Conservation (phyloP, 352 stramenopile species). For the Phytophthora foliorum region DNA sequence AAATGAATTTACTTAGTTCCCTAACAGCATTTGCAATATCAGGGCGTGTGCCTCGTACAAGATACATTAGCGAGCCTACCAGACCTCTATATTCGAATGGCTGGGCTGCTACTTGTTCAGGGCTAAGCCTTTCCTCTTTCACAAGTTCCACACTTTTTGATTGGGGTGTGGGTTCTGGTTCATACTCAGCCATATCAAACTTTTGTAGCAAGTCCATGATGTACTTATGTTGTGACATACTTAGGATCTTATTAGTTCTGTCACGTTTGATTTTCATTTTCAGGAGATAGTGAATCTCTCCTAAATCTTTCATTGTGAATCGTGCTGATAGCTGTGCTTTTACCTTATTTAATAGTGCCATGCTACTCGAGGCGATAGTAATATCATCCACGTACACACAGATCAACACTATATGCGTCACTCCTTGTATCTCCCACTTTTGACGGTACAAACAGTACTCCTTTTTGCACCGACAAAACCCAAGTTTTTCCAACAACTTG, state of each 20-base stretch:
- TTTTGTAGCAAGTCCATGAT: constrained; percentile 17
- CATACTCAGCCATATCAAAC: constrained; percentile 5
- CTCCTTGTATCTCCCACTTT: background rate
- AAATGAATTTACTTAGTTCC: too few species aligned
- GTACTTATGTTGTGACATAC: constrained; percentile 15
- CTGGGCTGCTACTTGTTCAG: constrained; percentile 7
- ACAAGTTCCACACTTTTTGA: too few species aligned
- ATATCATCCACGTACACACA: too few species aligned
- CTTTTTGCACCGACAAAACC: constrained; percentile 18
- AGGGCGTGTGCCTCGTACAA: too few species aligned
- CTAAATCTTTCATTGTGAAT: constrained; percentile 10
- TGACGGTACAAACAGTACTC: background rate
- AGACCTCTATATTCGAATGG: constrained; percentile 17
- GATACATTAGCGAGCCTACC: constrained; percentile 2
- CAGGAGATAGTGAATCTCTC: constrained; percentile 1
- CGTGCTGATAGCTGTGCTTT: too few species aligned
- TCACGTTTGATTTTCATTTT: background rate
- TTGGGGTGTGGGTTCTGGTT: too few species aligned
- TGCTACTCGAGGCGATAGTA: background rate
- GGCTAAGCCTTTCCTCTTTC: constrained; percentile 3
- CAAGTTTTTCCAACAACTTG: constrained; percentile 14
- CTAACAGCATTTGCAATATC: too few species aligned
- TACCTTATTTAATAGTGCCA: constrained; percentile 10
- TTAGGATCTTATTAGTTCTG: constrained; percentile 7
- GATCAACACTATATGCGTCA: too few species aligned